Percentiles rank a stretch among this genome's conserved stretches.
These are phyloP conservation scores for Diophrys sp. DNA, from an alignment of 73 alveolate genomes.

Conservation along the genomic window DNA sequence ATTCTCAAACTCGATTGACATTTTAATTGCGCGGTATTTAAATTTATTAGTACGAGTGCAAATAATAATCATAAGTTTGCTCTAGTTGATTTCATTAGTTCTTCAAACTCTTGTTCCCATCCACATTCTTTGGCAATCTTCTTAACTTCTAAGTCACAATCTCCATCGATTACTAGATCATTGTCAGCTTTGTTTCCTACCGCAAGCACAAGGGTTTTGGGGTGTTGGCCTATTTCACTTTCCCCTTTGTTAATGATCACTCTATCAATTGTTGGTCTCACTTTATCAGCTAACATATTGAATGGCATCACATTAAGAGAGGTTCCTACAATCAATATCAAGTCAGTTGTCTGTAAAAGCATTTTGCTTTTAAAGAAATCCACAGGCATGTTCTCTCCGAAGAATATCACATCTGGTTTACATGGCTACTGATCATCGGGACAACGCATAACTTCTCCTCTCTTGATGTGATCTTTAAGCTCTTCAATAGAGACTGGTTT, in stretches of 20 bases:
- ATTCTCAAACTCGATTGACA: too few species aligned
- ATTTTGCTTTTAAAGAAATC: conserved; percentile 35
- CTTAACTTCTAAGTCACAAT: conserved; percentile 48
- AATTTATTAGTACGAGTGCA: too few species aligned
- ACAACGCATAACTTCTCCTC: conserved; percentile 59
- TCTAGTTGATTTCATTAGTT: conserved; percentile 10
- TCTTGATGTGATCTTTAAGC: conserved; percentile 46
- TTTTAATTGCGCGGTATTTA: too few species aligned
- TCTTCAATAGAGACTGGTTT: conserved; percentile 45
- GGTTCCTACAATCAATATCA: conserved; percentile 81
- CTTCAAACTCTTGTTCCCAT: conserved; percentile 58
- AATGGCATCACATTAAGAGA: conserved; percentile 79
- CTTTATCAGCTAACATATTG: conserved; percentile 28
- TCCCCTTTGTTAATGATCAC: conserved; percentile 9
- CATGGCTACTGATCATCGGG: conserved; percentile 39
- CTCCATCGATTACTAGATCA: conserved; percentile 24
- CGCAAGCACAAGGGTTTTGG: not conserved
- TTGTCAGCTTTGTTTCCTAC: not conserved
- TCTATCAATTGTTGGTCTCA: not conserved
- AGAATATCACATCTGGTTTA: conserved; percentile 85
- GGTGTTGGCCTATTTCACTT: too few species aligned
- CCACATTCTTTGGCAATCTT: conserved; percentile 47
- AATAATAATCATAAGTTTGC: too few species aligned
- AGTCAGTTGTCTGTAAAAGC: conserved; percentile 49
- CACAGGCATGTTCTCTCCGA: conserved; percentile 79